A percentile compares a stretch with the other conserved stretches of the same genome.
These are phyloP conservation scores for Hibiscus syriacus DNA, from an alignment of 345 rosid genomes.

Conservation along the genomic window DNA sequence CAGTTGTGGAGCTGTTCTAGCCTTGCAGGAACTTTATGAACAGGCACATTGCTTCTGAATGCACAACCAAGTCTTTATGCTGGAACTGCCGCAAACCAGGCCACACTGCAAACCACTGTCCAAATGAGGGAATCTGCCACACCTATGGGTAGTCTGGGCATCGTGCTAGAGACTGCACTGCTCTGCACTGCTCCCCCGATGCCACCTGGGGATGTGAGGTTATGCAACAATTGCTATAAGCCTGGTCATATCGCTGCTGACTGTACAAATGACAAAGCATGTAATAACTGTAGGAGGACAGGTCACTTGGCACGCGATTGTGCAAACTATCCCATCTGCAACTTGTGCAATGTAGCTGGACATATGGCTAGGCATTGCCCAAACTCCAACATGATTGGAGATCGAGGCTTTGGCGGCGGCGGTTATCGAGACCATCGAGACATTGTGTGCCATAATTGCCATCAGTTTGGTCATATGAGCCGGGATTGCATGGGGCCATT, in stretches of 20 bases:
- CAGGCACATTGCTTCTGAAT: constrained; percentile 93
- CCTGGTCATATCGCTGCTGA: constrained; percentile 84
- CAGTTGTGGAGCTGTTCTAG: constrained; percentile 5
- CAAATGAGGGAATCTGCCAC: constrained; percentile 95
- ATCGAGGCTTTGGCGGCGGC: constrained; percentile 21
- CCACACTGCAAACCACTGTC: constrained; percentile 73
- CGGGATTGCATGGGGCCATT: constrained; percentile 66
- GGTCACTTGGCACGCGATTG: constrained; percentile 95
- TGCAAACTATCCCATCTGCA: constrained; percentile 73
- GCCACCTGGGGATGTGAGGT: constrained; percentile 69
- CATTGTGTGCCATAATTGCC: constrained; percentile 63
- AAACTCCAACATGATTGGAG: constrained; percentile 42
- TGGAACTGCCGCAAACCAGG: constrained; percentile 98
- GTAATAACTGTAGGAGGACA: constrained; percentile 91
- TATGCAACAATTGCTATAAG: constrained; percentile 95
- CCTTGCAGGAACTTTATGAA: constrained; percentile 8
- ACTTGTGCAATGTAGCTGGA: constrained; percentile 68
- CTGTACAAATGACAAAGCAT: constrained; percentile 92
- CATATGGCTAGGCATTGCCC: constrained; percentile 87
- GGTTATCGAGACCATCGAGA: constrained; percentile 60
- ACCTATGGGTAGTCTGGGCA: constrained; percentile 95
- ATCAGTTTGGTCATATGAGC: constrained; percentile 80
- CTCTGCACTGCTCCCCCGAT: constrained; percentile 49
- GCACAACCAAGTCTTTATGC: constrained; percentile 81
- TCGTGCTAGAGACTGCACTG: constrained; percentile 82